Base-by-base conservation (phyloP, 2,329 filamentous ascomycete species). In the Epichloe brachyelytri region DNA sequence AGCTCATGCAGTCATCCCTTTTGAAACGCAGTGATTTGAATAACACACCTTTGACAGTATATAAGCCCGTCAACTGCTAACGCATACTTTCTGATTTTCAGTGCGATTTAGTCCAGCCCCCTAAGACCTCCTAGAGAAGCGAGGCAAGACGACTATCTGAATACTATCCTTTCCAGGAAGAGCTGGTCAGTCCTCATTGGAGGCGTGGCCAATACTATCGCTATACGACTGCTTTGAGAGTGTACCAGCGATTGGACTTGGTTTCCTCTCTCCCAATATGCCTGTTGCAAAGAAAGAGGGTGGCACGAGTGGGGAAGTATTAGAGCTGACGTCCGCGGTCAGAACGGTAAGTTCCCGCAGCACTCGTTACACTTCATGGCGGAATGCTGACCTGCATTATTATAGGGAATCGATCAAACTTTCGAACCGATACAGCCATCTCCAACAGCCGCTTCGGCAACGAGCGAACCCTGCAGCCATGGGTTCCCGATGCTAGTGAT, bases 361-460 rank as follows among this genome's bases (percentile, higher is more conserved):
- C 20, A 40, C 4, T 7, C 17, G 5, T 17, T 14, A 30, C 20
- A 12, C 15, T 30, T 20, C 22, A 10, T n/a, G 50, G 17, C 19
- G 12, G 12, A 12, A 38, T n/a, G 36, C 49, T 51, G 30, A 49
- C 34, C 19, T 43, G 15, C 36, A 40, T 34, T 17, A 1, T 20
- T 14, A 22, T 43, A 93, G 87, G 85, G 55, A 76, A 77, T 58
- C 72, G 80, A 41, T 69, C 77, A 52, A 78, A 75, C 22, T 96
- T 97, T 70, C 83, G 85, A 56, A 97, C 91, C 22, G 91, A 97
- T 63, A 74, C 80, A 36, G 88, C 93, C 61, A 96, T 97, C 56
- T 93, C 90, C 7, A 86, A 85, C 57, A 78, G 77, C 60, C 79
- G 83, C 56, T 70, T 76, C 44, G 75, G 80, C 46, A 80, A 79